Evolutionary conservation across 495 filamentous ascomycete species (phyloP), one percentile per base, ranked within the genome.

Genomic region (Oleoguttula mirabilis): DNA sequence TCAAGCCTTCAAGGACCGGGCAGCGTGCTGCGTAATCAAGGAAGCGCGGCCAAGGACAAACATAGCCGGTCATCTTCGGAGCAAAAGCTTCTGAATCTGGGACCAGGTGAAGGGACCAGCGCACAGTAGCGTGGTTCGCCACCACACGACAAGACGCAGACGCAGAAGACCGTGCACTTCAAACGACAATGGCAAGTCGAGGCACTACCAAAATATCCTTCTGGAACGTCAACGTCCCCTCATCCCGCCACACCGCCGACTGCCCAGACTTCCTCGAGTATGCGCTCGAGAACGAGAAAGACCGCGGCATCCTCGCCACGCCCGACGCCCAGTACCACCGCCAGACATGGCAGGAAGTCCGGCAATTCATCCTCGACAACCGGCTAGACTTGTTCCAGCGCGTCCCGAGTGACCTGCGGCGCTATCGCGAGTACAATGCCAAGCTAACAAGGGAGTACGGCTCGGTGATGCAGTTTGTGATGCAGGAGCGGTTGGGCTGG

Each of bases 191-290:
- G n/a, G n/a, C n/a, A n/a, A n/a, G n/a, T n/a, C n/a, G n/a, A n/a
- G n/a, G n/a, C n/a, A n/a, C n/a, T n/a, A n/a, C n/a, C n/a, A n/a
- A n/a, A n/a, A n/a, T 42, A 7, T 2, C 47, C 11, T 93, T 79
- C 66, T 93, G 83, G 84, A 74, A 82, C 31, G 68, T 84, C 49
- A 92, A 94, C 58, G 60, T 90, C 12, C 79, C 81, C 3, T 63
- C 58, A 14, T 51, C 63, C 17, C 58, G 76, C 50, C 71, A 81
- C 61, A 72, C 76, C 4, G 51, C 57, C 11, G 65, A 72, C 21
- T 92, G 85, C 52, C 86, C 86, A 0, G 66, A 67, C 21, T 88
- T 74, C 58, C 71, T 94, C 30, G 55, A 51, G 16, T 65, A 71
- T 32, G 59, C 55, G 17, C 63, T 71, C 48, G 55, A 76, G 32